Evolutionary conservation across 2,329 filamentous ascomycete genomes (phyloP), one percentile per base, ranked within the genome.

Genomic region (Talaromyces sp.): DNA sequence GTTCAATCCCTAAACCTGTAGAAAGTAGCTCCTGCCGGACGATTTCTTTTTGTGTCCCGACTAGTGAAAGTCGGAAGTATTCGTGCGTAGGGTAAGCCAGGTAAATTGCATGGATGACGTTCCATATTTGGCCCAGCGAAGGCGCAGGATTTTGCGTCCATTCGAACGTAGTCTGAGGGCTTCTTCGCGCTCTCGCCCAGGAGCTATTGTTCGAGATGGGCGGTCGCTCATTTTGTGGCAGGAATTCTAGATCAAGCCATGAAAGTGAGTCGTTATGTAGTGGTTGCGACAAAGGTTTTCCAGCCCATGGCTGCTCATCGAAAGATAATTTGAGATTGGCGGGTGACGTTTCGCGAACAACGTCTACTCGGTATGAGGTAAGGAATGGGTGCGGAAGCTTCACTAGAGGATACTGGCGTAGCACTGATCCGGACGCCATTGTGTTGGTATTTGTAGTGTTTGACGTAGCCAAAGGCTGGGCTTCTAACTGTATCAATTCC

Each of bases 341-440:
- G 7, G 74, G 73, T 14, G 68, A 69, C 16, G 73, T 71, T 11
- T 73, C 69, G 10, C 69, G 67, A 43, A 75, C 67, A 1, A 70
- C 66, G 41, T 71, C 70, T 49, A 82, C 78, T 33, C 72, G 73
- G 68, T 81, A 83, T 65, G 76, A 70, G 2, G 80, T 82, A 45
- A 83, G 73, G 59, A 78, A 83, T 4, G 81, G 81, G 63, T 83
- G 79, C 19, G 81, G 81, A 33, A 83, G 76, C 68, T 81, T 82
- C 27, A 82, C 76, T 64, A 71, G 71, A 35, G 79, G 76, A 63
- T 76, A 79, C 66, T 66, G 68, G 33, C 43, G 45, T 27, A 33
- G 43, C 22, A 14, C 22, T 52, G 35, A 22, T 22, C 19, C 35
- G 6, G 59, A 52, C 0, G 19, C 3, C 67, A 64, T 50, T 24